A percentile compares a stretch with the other conserved stretches of the same genome.
phyloP scores from a whole-genome alignment of 495 filamentous ascomycete species.

The Halenospora varia region DNA sequence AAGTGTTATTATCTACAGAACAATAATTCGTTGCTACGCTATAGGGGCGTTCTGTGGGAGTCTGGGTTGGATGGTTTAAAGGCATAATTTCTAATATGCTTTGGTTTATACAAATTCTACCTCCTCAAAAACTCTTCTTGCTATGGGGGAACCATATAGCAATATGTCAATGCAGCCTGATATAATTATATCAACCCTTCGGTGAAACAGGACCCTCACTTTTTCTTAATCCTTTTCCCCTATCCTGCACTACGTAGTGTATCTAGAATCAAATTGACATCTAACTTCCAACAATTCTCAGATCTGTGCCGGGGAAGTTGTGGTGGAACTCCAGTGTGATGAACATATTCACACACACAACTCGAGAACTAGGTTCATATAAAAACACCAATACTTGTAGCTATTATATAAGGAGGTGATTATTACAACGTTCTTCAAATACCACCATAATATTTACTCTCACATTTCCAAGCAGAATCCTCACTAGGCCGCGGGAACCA shows the following conservation, averaged over 20 bases:
- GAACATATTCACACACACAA: neutral
- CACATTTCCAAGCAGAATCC: constrained; percentile 1
- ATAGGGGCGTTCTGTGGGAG: neutral
- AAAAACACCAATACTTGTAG: neutral
- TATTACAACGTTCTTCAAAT: neutral
- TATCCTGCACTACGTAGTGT: neutral
- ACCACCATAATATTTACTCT: neutral
- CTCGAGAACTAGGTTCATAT: neutral
- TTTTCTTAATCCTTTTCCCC: neutral
- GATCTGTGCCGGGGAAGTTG: neutral
- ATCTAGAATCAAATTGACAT: neutral
- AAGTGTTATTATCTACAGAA: neutral
- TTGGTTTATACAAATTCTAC: neutral
- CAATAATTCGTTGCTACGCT: neutral
- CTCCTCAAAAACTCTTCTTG: neutral
- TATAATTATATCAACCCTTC: neutral
- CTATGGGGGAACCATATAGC: no score
- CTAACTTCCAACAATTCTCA: neutral
- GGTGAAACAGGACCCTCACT: neutral
- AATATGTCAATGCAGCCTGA: neutral
- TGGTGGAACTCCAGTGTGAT: neutral
- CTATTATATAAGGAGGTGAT: neutral
- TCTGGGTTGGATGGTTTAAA: neutral
- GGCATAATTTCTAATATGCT: neutral
- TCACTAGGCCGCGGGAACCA: neutral